phyloP scores from a whole-genome alignment of 768 basidiomycete species.

The Boletus bicolor region DNA sequence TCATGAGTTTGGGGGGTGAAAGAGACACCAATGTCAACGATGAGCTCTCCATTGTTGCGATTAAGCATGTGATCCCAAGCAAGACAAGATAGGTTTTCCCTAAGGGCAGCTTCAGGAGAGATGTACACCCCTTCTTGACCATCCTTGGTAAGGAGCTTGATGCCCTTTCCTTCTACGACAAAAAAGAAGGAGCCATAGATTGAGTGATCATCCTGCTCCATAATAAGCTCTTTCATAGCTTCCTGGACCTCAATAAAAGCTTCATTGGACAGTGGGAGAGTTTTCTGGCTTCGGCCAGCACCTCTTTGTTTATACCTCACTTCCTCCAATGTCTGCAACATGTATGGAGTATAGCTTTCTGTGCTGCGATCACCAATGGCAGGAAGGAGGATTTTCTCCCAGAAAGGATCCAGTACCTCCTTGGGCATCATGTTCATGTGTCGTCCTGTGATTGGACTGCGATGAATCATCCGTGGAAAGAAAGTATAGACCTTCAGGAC shows the following conservation, averaged over 20 bases:
- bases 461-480: constrained; percentile 14
- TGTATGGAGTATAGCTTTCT: neutral
- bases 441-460: neutral
- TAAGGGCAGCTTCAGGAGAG: neutral
- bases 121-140: neutral
- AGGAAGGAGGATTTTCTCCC: constrained; percentile 4
- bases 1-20: neutral
- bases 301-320: constrained; percentile 1
- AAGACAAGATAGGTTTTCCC: neutral
- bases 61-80: constrained; percentile 9
- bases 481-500: neutral
- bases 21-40: neutral
- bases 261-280: neutral
- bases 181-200: constrained; percentile 19
- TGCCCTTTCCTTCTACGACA: constrained; percentile 5
- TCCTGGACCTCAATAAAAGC: neutral
- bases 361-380: neutral
- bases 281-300: neutral
- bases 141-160: constrained; percentile 16
- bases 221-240: neutral
- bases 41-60: neutral
- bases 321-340: neutral
- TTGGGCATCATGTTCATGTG: neutral
- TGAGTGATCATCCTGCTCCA: neutral
- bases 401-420: constrained; percentile 4